A percentile compares a stretch with the other conserved stretches of the same genome.
Conservation (phyloP, 371 early-diverging fungal genomes). For the Lichtheimia ornata region DNA sequence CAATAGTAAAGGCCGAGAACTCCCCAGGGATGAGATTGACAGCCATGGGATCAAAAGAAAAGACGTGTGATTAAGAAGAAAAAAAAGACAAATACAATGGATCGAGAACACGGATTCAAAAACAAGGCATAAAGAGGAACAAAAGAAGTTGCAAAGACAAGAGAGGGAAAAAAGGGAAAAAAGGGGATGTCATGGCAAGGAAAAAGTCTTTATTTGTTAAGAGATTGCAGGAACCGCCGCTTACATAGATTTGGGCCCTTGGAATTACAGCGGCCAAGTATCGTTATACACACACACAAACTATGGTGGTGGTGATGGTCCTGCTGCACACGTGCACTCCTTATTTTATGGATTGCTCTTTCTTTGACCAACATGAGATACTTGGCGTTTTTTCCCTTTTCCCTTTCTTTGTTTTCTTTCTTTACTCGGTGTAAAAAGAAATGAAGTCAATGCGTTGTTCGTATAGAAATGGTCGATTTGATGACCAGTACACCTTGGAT, state of each 20-base stretch:
- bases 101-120: conserved; percentile 1
- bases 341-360: not conserved
- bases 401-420: conserved; percentile 6
- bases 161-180: not conserved
- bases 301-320: too few species aligned
- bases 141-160: conserved; percentile 7
- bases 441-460: conserved; percentile 44
- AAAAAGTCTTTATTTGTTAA: too few species aligned
- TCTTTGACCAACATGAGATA: too few species aligned
- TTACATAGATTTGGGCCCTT: not conserved
- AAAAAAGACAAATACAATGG: conserved; percentile 8
- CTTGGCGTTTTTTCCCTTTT: conserved; percentile 7
- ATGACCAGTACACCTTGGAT: conserved; percentile 39
- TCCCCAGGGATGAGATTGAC: conserved; percentile 50
- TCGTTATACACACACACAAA: too few species aligned
- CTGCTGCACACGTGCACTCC: conserved; percentile 10
- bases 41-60: conserved; percentile 23
- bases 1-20: conserved; percentile 46
- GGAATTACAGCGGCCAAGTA: conserved; percentile 5
- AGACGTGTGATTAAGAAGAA: conserved; percentile 7
- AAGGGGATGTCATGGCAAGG: not conserved
- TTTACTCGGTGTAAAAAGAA: not conserved
- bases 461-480: conserved; percentile 31
- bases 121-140: not conserved
- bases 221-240: too few species aligned